Conservation (phyloP, 495 filamentous ascomycete genomes). For the Annulohypoxylon maeteangense region DNA sequence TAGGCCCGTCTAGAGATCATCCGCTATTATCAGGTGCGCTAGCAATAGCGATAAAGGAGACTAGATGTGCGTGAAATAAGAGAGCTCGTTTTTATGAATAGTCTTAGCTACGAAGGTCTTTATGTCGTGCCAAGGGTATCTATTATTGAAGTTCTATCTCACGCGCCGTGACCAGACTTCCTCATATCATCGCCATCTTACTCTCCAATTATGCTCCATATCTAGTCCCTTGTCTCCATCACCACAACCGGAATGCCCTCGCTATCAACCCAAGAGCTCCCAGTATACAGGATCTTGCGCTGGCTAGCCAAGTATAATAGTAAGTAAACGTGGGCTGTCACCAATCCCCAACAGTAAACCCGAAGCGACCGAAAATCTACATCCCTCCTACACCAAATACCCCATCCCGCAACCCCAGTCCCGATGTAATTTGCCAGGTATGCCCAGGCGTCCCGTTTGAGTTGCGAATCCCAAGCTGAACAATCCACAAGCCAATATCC, state of each 20-base stretch:
- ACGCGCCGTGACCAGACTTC: neutral
- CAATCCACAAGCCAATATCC: conserved; percentile 74
- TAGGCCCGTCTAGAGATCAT: neutral
- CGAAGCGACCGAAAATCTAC: conserved; percentile 54
- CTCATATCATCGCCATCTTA: neutral
- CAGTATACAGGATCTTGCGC: conserved; percentile 62
- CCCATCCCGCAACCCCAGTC: conserved; percentile 73
- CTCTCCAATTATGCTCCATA: neutral
- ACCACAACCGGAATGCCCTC: conserved; percentile 60
- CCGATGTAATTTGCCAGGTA: conserved; percentile 69
- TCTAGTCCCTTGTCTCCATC: conserved; percentile 46
- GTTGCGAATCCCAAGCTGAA: conserved; percentile 52
- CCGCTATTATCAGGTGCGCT: neutral
- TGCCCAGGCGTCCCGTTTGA: conserved; percentile 65
- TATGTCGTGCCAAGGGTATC: neutral
- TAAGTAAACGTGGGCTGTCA: conserved; percentile 71
- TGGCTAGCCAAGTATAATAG: conserved; percentile 72
- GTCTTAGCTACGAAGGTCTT: neutral
- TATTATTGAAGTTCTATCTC: neutral
- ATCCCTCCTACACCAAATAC: conserved; percentile 61
- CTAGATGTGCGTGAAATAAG: neutral
- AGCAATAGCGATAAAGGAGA: neutral
- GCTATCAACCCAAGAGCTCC: conserved; percentile 67
- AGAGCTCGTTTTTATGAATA: neutral
- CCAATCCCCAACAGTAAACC: conserved; percentile 74